Evolutionary conservation across 768 basidiomycete species (phyloP).

Genomic region (Suillus cothurnatus): DNA sequence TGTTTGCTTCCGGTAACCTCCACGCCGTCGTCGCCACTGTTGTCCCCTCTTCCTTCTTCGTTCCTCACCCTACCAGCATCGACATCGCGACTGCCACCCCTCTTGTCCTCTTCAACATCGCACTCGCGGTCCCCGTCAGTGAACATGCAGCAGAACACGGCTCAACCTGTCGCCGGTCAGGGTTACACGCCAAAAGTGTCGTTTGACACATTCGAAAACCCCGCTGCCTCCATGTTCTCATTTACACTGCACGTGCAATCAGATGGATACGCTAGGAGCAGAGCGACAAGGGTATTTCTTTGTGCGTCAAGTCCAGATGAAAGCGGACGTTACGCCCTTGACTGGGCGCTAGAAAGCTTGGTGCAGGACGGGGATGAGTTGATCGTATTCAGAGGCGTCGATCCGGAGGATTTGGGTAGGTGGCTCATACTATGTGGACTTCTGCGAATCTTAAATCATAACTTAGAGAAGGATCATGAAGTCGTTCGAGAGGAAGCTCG

Average conservation of each 20-base stretch:
- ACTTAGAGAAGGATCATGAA: constrained; percentile 72
- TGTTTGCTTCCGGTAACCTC: constrained; percentile 25
- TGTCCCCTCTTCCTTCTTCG: constrained; percentile 18
- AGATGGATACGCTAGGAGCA: constrained; percentile 73
- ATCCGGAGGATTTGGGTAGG: constrained; percentile 79
- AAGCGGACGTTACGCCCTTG: constrained; percentile 83
- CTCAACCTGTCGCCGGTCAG: constrained; percentile 28
- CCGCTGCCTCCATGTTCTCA: constrained; percentile 82
- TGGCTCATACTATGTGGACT: background rate
- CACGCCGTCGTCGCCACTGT: constrained; percentile 17
- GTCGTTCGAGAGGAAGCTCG: constrained; percentile 83
- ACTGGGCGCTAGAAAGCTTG: constrained; percentile 88
- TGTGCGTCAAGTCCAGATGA: constrained; percentile 90
- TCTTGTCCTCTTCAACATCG: constrained; percentile 24
- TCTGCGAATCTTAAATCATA: background rate
- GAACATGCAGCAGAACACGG: constrained; percentile 15
- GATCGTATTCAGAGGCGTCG: constrained; percentile 88
- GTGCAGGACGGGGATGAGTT: constrained; percentile 91
- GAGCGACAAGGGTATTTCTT: constrained; percentile 84
- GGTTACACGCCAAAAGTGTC: constrained; percentile 56
- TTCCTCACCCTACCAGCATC: constrained; percentile 24
- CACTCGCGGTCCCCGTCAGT: constrained; percentile 16
- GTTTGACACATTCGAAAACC: constrained; percentile 87
- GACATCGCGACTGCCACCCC: constrained; percentile 18
- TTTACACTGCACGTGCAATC: constrained; percentile 85